Conservation (phyloP, 2,329 filamentous ascomycete genomes). For the Alternaria triticina region DNA sequence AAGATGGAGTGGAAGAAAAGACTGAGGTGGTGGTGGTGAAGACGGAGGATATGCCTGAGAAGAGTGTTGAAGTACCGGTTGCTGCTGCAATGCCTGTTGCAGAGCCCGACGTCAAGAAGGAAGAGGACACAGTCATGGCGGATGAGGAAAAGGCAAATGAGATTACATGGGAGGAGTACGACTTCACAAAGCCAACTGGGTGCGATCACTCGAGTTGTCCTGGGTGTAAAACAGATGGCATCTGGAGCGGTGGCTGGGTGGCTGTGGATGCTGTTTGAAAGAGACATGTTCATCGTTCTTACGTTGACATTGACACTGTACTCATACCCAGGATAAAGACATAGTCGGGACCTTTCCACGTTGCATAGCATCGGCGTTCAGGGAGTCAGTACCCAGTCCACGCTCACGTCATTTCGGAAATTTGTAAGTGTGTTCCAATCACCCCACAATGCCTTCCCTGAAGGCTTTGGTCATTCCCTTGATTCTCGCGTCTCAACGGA, state of each 20-base stretch:
- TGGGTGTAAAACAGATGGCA: conserved; percentile 32
- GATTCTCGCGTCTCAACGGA: too few relatives aligned
- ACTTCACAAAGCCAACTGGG: conserved; percentile 59
- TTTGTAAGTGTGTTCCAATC: neutral
- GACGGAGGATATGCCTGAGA: conserved; percentile 41
- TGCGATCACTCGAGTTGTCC: conserved; percentile 47
- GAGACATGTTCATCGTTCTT: neutral
- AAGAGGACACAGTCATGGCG: conserved; percentile 29
- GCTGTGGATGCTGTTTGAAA: conserved; percentile 5
- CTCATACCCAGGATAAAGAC: too few relatives aligned
- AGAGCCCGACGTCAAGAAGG: conserved; percentile 14
- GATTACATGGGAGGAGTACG: conserved; percentile 56
- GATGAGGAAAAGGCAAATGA: conserved; percentile 29
- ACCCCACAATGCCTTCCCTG: neutral
- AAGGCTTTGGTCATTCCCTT: neutral
- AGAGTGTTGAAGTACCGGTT: conserved; percentile 33
- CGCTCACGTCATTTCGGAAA: neutral
- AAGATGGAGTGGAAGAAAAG: neutral
- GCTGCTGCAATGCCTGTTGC: neutral
- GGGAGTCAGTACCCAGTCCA: neutral
- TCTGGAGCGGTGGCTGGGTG: conserved; percentile 59
- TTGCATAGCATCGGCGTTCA: neutral
- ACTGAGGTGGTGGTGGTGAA: conserved; percentile 15
- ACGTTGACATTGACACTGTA: neutral
- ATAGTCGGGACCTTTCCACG: too few relatives aligned